Conservation (phyloP, 2,329 filamentous ascomycete genomes). For the Apiospora rasikravindrae region DNA sequence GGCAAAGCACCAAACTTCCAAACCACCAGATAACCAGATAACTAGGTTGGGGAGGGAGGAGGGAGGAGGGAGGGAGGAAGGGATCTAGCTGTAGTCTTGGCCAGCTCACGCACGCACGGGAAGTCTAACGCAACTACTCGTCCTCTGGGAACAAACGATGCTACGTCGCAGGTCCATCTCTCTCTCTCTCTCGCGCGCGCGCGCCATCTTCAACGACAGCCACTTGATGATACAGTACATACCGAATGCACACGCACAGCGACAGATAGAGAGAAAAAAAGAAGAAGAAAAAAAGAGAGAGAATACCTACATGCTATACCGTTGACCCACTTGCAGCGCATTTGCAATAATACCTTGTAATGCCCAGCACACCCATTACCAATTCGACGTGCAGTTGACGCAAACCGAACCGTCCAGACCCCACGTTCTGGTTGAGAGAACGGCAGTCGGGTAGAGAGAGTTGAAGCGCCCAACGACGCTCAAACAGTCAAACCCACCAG, state of each 20-base stretch:
- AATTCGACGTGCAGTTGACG: neutral
- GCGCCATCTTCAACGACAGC: neutral
- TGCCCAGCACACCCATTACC: neutral
- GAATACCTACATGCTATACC: neutral
- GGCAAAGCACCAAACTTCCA: no score
- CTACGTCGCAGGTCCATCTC: neutral
- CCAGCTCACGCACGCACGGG: constrained; percentile 8
- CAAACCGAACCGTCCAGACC: constrained; percentile 8
- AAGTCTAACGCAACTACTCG: constrained; percentile 9
- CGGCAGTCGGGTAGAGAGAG: neutral
- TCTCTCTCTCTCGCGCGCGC: neutral
- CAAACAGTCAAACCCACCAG: constrained; percentile 1
- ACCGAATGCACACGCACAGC: neutral
- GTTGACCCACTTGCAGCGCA: constrained; percentile 1
- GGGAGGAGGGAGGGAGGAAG: neutral
- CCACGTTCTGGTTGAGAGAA: neutral
- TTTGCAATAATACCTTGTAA: neutral
- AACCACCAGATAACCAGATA: neutral
- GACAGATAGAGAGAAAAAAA: neutral
- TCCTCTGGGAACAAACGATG: neutral
- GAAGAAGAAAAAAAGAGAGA: no score
- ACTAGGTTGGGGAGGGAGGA: neutral
- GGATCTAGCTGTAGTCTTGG: constrained; percentile 9
- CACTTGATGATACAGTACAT: neutral
- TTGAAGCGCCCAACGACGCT: constrained; percentile 6